A percentile compares a stretch with the other conserved stretches of the same genome.
Evolutionary conservation across 2,329 filamentous ascomycete species (phyloP).

Genomic region (Elsinoe fawcettii): DNA sequence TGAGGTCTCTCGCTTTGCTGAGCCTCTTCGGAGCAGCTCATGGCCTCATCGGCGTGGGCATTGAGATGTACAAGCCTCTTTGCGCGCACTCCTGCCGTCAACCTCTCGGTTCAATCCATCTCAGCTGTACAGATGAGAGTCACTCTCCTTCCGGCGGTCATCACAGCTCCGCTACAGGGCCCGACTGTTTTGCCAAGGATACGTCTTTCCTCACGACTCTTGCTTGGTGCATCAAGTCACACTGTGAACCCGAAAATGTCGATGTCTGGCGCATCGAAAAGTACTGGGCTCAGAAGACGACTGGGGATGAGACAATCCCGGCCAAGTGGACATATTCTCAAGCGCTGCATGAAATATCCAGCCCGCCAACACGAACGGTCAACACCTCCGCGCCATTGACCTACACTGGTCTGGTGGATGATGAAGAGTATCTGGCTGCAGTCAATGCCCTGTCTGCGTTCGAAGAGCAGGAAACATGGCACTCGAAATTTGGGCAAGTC

Average conservation of each 20-base stretch:
- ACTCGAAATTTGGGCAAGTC: slow-evolving; percentile 29
- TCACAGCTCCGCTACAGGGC: slow-evolving; percentile 18
- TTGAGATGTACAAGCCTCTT: slow-evolving; percentile 22
- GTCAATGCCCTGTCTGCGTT: slow-evolving; percentile 26
- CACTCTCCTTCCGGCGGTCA: slow-evolving; percentile 11
- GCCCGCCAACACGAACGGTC: slow-evolving; percentile 20
- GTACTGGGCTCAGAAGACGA: slow-evolving; percentile 25
- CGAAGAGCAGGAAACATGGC: slow-evolving; percentile 24
- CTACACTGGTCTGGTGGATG: slow-evolving; percentile 27
- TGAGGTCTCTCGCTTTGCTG: background rate
- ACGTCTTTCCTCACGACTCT: slow-evolving; percentile 25
- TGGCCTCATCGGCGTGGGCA: slow-evolving; percentile 23
- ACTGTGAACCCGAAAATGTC: slow-evolving; percentile 21
- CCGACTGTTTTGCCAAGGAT: slow-evolving; percentile 27
- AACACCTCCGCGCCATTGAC: slow-evolving; percentile 20
- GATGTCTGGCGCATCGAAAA: slow-evolving; percentile 23
- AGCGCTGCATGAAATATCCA: slow-evolving; percentile 23
- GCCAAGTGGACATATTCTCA: slow-evolving; percentile 24
- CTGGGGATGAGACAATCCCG: slow-evolving; percentile 19
- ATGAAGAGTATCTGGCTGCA: slow-evolving; percentile 24
- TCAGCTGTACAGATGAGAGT: slow-evolving; percentile 14
- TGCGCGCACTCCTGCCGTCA: slow-evolving; percentile 23
- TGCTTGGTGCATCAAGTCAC: slow-evolving; percentile 25
- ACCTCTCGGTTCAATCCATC: slow-evolving; percentile 15
- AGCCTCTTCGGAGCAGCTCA: slow-evolving; percentile 9